A percentile compares a stretch with the other conserved stretches of the same genome.
phyloP scores from a whole-genome alignment of 805 yeast genomes.

The Wickerhamiella qilinensis region DNA sequence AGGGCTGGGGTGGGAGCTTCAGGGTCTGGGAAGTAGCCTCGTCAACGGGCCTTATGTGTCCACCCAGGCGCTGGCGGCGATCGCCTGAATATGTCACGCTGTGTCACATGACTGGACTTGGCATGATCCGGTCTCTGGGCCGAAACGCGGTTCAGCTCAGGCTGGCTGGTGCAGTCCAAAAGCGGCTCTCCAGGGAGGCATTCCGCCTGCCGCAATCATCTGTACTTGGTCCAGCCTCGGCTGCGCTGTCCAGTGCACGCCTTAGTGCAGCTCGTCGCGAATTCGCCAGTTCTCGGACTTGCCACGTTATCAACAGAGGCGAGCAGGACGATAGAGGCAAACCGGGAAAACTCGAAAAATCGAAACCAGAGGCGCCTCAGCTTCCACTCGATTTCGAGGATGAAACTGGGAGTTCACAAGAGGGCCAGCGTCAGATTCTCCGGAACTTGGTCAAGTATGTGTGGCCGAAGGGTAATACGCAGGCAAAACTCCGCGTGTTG shows the following conservation, averaged over 20 bases:
- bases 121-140: neutral
- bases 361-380: no score
- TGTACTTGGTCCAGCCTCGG: no score
- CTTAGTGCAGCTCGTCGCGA: no score
- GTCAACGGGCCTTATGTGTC: neutral
- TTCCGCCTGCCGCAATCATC: no score
- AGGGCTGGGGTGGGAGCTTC: no score
- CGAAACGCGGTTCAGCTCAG: neutral
- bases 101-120: neutral
- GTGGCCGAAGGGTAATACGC: constrained; percentile 22
- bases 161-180: neutral
- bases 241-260: no score
- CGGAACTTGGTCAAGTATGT: constrained; percentile 18
- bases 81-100: neutral
- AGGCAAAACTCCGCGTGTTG: constrained; percentile 50
- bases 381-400: neutral
- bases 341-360: no score
- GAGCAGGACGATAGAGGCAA: no score
- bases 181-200: no score
- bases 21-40: neutral
- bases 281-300: no score
- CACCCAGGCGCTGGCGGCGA: neutral
- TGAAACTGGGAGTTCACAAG: neutral
- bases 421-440: constrained; percentile 10
- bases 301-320: no score